phyloP scores from a whole-genome alignment of 768 basidiomycete species.

The Neoboletus magnificus region DNA sequence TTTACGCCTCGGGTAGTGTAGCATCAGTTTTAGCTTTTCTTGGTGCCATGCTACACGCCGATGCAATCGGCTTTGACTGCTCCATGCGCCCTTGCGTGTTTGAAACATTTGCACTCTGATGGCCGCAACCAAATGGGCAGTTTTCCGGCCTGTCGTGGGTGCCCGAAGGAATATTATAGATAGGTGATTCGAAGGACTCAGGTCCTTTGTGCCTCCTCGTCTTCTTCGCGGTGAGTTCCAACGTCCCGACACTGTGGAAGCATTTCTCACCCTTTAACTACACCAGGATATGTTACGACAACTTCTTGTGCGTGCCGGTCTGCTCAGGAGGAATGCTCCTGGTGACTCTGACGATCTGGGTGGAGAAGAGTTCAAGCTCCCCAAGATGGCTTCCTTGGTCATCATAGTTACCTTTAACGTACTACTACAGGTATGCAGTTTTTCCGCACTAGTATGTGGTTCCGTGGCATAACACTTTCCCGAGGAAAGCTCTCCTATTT shows the following conservation, averaged over 20 bases:
- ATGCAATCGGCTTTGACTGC: no score
- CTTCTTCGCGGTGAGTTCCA: conserved; percentile 2
- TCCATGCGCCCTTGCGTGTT: no score
- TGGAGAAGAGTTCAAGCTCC: conserved; percentile 44
- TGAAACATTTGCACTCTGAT: neutral
- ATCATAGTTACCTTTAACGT: conserved; percentile 44
- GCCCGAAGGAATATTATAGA: no score
- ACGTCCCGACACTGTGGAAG: no score
- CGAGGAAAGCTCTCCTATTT: conserved; percentile 57
- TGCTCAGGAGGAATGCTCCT: neutral
- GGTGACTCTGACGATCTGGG: conserved; percentile 16
- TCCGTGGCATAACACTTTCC: neutral
- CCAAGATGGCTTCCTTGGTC: conserved; percentile 42
- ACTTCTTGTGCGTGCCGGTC: neutral
- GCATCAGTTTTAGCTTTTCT: no score
- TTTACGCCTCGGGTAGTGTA: no score
- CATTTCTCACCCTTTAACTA: neutral
- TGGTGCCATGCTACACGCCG: no score
- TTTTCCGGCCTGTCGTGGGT: no score
- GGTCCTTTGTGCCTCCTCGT: neutral
- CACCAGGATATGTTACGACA: conserved; percentile 7
- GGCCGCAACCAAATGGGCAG: neutral
- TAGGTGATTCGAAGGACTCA: neutral
- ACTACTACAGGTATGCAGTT: conserved; percentile 41
- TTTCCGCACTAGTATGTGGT: neutral